phyloP scores from a whole-genome alignment of 2,329 filamentous ascomycete species.

The Alternaria sp. region DNA sequence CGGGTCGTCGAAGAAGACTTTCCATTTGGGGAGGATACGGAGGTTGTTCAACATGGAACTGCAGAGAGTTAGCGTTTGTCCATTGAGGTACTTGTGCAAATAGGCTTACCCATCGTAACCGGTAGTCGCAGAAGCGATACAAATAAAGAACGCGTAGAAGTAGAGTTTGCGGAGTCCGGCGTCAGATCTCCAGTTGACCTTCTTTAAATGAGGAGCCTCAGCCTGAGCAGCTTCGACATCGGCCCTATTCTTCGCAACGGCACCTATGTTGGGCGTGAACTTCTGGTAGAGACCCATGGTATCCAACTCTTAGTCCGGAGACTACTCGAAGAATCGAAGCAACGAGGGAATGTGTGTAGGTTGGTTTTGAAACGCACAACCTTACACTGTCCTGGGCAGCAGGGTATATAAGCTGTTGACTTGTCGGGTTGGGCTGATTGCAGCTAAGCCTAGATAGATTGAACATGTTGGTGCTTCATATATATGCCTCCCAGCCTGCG shows the following conservation, averaged over 20 bases:
- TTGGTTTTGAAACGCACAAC: conserved; percentile 24
- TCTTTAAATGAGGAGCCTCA: conserved; percentile 62
- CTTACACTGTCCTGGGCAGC: conserved; percentile 23
- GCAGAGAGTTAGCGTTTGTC: conserved; percentile 14
- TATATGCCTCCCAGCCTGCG: conserved; percentile 33
- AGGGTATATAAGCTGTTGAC: conserved; percentile 31
- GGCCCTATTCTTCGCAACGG: conserved; percentile 30
- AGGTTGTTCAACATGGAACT: conserved; percentile 57
- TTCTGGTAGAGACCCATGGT: conserved; percentile 34
- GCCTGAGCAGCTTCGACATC: conserved; percentile 53
- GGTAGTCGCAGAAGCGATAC: conserved; percentile 65
- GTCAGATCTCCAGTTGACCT: conserved; percentile 63
- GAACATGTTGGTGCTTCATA: conserved; percentile 33
- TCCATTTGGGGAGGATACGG: conserved; percentile 54
- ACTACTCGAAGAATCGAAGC: conserved; percentile 14
- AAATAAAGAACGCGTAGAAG: conserved; percentile 62
- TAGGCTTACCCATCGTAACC: conserved; percentile 63
- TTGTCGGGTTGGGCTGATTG: conserved; percentile 27
- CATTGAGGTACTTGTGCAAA: background rate
- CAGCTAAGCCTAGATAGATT: conserved; percentile 28
- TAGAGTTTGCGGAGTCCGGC: conserved; percentile 66
- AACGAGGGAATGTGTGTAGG: conserved; percentile 17
- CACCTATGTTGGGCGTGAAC: conserved; percentile 33
- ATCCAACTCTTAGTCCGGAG: conserved; percentile 18
- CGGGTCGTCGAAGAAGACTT: conserved; percentile 51